These are phyloP conservation scores for Pistacia integerrima DNA, from an alignment of 345 rosid species.

Conservation along the genomic window DNA sequence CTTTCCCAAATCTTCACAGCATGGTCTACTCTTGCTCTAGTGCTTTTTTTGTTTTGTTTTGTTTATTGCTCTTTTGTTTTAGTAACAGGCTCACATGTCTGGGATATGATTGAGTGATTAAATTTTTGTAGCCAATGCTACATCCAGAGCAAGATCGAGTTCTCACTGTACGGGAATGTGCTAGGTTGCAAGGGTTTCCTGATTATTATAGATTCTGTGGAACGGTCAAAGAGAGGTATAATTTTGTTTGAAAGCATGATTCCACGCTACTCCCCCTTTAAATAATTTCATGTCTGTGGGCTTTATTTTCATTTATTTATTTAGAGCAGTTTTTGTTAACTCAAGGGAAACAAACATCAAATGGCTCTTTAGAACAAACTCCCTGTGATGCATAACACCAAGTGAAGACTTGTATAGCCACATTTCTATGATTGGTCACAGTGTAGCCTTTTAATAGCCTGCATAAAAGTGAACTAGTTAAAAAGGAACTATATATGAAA, in stretches of 20 bases:
- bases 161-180: constrained; percentile 82
- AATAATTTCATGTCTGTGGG: neutral
- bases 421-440: no score
- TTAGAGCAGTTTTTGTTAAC: no score
- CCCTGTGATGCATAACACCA: no score
- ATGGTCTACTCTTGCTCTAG: constrained; percentile 50
- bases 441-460: no score
- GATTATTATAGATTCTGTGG: constrained; percentile 91
- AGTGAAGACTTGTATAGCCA: no score
- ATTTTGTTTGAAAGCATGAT: neutral
- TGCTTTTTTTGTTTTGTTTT: constrained; percentile 1
- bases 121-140: constrained; percentile 52
- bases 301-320: no score
- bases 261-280: neutral
- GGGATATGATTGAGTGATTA: constrained; percentile 15
- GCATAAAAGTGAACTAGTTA: no score
- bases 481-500: no score
- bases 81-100: constrained; percentile 6
- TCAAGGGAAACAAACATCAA: no score
- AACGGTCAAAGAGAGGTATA: constrained; percentile 66
- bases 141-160: constrained; percentile 98
- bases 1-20: constrained; percentile 58
- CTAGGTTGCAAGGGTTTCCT: constrained; percentile 97
- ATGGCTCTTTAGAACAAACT: no score
- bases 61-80: neutral